Conservation (phyloP, 2,329 filamentous ascomycete species). For the Apiospora arundinis region DNA sequence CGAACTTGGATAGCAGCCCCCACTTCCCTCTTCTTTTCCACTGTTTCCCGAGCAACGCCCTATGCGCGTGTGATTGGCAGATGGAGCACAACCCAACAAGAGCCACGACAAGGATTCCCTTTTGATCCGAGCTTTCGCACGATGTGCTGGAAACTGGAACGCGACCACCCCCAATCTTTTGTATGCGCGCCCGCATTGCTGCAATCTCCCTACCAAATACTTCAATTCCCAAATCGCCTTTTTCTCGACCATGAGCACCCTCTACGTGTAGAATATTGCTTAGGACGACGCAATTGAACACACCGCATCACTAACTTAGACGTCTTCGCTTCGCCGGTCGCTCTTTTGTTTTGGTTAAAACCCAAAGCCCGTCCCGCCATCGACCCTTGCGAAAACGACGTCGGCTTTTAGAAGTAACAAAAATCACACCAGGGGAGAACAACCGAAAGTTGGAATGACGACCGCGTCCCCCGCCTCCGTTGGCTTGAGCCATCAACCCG, state of each 20-base stretch:
- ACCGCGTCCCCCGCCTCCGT: slow-evolving; percentile 52
- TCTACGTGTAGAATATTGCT: slow-evolving; percentile 49
- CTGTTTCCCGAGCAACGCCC: slow-evolving; percentile 17
- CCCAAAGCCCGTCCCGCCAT: neutral
- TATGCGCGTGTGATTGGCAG: slow-evolving; percentile 6
- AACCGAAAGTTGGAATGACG: slow-evolving; percentile 31
- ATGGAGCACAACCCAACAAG: slow-evolving; percentile 8
- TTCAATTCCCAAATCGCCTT: slow-evolving; percentile 34
- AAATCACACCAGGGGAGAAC: slow-evolving; percentile 26
- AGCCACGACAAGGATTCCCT: slow-evolving; percentile 10
- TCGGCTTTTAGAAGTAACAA: neutral
- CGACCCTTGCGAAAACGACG: neutral
- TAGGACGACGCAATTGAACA: slow-evolving; percentile 29
- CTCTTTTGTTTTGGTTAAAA: slow-evolving; percentile 36
- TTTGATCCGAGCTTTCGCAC: slow-evolving; percentile 13
- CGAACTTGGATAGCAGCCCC: neutral
- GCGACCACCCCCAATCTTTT: slow-evolving; percentile 12
- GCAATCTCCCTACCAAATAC: slow-evolving; percentile 41
- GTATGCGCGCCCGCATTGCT: slow-evolving; percentile 33
- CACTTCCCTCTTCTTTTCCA: slow-evolving; percentile 5
- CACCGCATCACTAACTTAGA: neutral
- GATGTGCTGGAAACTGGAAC: slow-evolving; percentile 1
- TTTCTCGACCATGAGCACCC: slow-evolving; percentile 45
- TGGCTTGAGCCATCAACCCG: slow-evolving; percentile 53
- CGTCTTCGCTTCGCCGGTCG: slow-evolving; percentile 26